A percentile compares a stretch with the other conserved stretches of the same genome.
Evolutionary conservation across 2,329 filamentous ascomycete genomes (phyloP).

Genomic region (Aspergillus aculeatus): DNA sequence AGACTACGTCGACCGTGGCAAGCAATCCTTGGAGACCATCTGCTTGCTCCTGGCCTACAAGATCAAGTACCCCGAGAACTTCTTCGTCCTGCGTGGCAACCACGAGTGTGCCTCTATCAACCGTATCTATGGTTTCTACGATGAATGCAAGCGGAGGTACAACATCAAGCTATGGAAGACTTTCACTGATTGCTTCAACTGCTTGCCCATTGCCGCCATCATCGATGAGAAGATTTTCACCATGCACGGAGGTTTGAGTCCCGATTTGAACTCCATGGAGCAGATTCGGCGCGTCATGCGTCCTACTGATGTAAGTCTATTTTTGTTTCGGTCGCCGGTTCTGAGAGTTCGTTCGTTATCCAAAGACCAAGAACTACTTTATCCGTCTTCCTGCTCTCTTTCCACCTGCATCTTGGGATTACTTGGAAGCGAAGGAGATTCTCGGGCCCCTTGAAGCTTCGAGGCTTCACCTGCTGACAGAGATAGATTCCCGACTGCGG

Average conservation of each 20-base stretch:
- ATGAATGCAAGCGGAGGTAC: slow-evolving; percentile 98
- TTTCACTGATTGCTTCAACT: slow-evolving; percentile 99
- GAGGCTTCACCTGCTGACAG: slow-evolving; percentile 42
- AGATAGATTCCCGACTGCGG: slow-evolving; percentile 93
- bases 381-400: neutral
- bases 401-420: neutral
- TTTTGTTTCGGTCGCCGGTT: neutral
- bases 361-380: neutral
- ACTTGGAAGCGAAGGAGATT: slow-evolving; percentile 13
- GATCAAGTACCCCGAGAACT: slow-evolving; percentile 99
- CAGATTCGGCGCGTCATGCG: slow-evolving; percentile 99
- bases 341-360: neutral
- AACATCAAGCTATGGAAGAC: slow-evolving; percentile 99
- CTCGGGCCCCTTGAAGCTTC: slow-evolving; percentile 31
- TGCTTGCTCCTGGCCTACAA: slow-evolving; percentile 96
- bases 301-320: slow-evolving; percentile 84
- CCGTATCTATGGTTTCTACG: slow-evolving; percentile 99
- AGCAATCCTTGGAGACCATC: slow-evolving; percentile 98
- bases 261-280: slow-evolving; percentile 98
- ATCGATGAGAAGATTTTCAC: slow-evolving; percentile 99
- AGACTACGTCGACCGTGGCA: slow-evolving; percentile 97
- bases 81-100: slow-evolving; percentile 97
- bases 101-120: slow-evolving; percentile 99
- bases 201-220: slow-evolving; percentile 94
- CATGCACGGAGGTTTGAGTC: slow-evolving; percentile 97